phyloP scores from a whole-genome alignment of 805 yeast genomes.

The Metschnikowia gruessii region DNA sequence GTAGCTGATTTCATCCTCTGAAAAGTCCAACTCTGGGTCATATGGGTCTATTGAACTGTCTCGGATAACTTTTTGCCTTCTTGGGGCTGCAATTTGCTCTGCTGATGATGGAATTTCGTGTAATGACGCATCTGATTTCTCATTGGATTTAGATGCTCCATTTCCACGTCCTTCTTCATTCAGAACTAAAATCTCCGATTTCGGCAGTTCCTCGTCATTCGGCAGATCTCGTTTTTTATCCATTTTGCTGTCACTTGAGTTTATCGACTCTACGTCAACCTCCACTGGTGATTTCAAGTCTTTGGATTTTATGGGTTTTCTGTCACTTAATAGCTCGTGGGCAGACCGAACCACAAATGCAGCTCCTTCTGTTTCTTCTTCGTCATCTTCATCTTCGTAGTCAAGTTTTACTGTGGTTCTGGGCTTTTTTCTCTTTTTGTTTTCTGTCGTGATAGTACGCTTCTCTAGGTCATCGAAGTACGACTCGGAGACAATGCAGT shows the following conservation, averaged over 20 bases:
- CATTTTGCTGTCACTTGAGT: neutral
- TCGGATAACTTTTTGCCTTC: neutral
- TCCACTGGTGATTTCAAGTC: neutral
- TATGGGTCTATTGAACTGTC: constrained; percentile 13
- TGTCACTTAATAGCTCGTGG: constrained; percentile 28
- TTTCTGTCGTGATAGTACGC: neutral
- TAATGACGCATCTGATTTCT: neutral
- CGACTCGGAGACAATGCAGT: constrained; percentile 41
- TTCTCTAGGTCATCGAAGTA: constrained; percentile 46
- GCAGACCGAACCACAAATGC: constrained; percentile 41
- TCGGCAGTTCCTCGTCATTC: too few species aligned
- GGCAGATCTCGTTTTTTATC: too few species aligned
- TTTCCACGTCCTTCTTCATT: neutral
- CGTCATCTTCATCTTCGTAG: constrained; percentile 39
- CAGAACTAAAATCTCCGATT: neutral
- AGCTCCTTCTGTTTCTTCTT: constrained; percentile 31
- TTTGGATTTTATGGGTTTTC: neutral
- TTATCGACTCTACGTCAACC: neutral
- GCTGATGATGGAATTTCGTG: neutral
- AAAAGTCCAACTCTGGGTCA: constrained; percentile 11
- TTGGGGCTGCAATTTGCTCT: neutral
- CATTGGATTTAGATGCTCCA: neutral
- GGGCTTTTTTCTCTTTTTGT: constrained; percentile 22
- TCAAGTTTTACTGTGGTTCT: constrained; percentile 32
- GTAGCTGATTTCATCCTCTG: constrained; percentile 11